A percentile compares a stretch with the other conserved stretches of the same genome.
Conservation (phyloP, 768 basidiomycete genomes). For the Tricholoma saponaceum region DNA sequence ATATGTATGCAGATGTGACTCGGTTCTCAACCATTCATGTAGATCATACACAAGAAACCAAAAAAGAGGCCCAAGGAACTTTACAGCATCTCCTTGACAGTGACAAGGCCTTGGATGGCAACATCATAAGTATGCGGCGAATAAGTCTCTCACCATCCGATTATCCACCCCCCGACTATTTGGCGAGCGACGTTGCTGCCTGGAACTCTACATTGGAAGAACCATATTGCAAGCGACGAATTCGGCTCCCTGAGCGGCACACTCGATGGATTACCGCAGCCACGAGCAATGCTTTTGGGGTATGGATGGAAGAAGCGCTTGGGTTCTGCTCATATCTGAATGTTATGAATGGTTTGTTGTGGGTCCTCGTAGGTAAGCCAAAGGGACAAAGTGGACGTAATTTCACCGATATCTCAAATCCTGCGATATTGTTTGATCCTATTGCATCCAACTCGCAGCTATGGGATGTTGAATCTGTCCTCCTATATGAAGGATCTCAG, state of each 20-base stretch:
- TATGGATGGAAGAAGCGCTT: neutral
- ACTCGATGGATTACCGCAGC: neutral
- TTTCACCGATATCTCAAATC: neutral
- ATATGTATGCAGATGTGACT: neutral
- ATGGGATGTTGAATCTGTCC: neutral
- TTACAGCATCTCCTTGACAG: neutral
- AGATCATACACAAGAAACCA: neutral
- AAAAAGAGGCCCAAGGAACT: neutral
- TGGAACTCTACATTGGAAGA: neutral
- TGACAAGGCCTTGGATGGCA: neutral
- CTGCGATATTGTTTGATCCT: neutral
- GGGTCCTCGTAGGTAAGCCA: neutral
- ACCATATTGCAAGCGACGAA: neutral
- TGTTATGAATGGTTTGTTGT: neutral
- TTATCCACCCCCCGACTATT: neutral
- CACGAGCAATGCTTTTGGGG: neutral
- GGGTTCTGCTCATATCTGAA: neutral
- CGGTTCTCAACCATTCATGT: neutral
- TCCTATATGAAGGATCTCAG: neutral
- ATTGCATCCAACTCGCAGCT: neutral
- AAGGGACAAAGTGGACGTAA: neutral
- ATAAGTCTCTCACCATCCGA: neutral
- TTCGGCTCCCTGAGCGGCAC: neutral
- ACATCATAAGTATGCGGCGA: neutral
- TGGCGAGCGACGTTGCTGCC: neutral